These are phyloP conservation scores for Nyssa sinensis DNA, from an alignment of 148 eudicot species.

Conservation along the genomic window DNA sequence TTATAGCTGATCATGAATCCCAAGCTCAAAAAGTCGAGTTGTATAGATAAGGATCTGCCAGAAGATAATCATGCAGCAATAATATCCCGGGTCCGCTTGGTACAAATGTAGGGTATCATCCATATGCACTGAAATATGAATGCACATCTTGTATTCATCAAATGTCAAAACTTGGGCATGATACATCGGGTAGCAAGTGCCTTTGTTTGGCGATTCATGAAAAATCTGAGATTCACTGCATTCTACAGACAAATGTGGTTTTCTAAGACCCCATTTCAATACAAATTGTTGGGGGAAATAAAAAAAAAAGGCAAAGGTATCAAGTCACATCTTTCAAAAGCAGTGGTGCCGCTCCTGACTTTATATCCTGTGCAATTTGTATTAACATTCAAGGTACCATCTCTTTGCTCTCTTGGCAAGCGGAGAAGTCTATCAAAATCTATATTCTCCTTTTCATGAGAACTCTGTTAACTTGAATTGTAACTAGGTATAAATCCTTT, in stretches of 20 bases:
- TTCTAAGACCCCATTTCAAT: slow-evolving; percentile 16
- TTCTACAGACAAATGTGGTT: slow-evolving; percentile 18
- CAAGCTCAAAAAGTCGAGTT: no score
- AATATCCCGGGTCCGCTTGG: slow-evolving; percentile 7
- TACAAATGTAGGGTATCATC: not conserved
- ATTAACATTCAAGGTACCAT: slow-evolving; percentile 3
- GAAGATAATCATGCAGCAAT: no score
- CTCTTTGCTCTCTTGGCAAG: not conserved
- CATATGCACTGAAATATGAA: not conserved
- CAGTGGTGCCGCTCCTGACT: slow-evolving; percentile 6
- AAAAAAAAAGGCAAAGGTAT: slow-evolving; percentile 13
- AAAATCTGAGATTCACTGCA: slow-evolving; percentile 17
- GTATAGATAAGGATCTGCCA: slow-evolving; percentile 10
- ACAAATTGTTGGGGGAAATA: slow-evolving; percentile 12
- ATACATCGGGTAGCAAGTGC: slow-evolving; percentile 7
- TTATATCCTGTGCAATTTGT: slow-evolving; percentile 13
- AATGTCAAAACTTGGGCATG: slow-evolving; percentile 12
- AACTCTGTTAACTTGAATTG: slow-evolving; percentile 40
- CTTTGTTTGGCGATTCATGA: slow-evolving; percentile 6
- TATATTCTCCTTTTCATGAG: not conserved
- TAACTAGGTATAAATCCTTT: slow-evolving; percentile 78
- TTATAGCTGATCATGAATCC: not conserved
- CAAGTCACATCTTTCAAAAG: slow-evolving; percentile 12
- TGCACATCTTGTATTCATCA: slow-evolving; percentile 12
- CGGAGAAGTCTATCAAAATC: no score